Evolutionary conservation across 768 basidiomycete genomes (phyloP).

Genomic region (Tulasnella sp.): DNA sequence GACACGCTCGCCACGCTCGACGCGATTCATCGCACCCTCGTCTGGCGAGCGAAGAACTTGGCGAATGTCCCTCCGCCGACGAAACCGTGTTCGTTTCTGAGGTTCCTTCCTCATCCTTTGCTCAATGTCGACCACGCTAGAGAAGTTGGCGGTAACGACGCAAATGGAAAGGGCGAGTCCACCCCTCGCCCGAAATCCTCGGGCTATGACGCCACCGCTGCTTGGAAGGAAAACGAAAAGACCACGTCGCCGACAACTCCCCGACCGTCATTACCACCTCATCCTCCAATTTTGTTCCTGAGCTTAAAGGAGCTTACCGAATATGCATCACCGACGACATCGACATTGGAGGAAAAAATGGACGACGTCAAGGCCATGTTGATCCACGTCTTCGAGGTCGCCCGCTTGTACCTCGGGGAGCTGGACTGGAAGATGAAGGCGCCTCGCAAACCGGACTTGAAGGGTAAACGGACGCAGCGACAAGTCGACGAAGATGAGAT

Average conservation of each 20-base stretch:
- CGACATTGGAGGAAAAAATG: constrained; percentile 7
- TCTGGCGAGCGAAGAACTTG: constrained; percentile 19
- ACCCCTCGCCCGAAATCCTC: not conserved
- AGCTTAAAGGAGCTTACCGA: constrained; percentile 7
- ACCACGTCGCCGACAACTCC: not conserved
- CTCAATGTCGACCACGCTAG: not conserved
- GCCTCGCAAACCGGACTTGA: not conserved
- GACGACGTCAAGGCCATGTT: constrained; percentile 12
- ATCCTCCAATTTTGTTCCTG: constrained; percentile 6
- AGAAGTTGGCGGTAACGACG: not conserved
- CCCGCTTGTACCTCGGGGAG: constrained; percentile 21
- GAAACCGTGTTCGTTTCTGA: constrained; percentile 3
- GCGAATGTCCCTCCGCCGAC: constrained; percentile 1
- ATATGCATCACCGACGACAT: not conserved
- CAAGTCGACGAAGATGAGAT: not conserved
- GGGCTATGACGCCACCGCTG: not conserved
- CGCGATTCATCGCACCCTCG: constrained; percentile 12
- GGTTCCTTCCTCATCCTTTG: constrained; percentile 24
- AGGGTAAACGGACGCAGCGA: not conserved
- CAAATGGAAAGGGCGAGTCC: not conserved
- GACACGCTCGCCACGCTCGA: constrained; percentile 5
- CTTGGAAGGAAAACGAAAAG: not conserved
- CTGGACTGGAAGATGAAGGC: constrained; percentile 4
- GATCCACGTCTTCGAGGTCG: constrained; percentile 22
- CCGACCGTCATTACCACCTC: not conserved